These are phyloP conservation scores for Gaillardinia entomophila DNA, from an alignment of 805 yeast species.

Conservation along the genomic window DNA sequence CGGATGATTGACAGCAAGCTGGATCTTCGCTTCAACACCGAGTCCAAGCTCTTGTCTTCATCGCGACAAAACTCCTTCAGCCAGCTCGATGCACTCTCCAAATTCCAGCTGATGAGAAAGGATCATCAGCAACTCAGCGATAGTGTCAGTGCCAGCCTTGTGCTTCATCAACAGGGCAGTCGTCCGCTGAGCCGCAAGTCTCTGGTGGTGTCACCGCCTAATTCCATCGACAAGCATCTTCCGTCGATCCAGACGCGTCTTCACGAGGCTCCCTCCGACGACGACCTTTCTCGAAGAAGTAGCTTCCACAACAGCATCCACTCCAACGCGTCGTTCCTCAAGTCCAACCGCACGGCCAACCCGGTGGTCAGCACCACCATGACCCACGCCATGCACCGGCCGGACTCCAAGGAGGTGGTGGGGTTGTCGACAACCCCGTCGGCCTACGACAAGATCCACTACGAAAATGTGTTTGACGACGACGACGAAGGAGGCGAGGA, in stretches of 20 bases:
- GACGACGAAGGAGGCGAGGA: conserved; percentile 43
- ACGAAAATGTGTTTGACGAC: conserved; percentile 39
- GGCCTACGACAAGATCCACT: conserved; percentile 20
- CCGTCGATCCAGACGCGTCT: conserved; percentile 31
- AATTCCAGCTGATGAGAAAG: conserved; percentile 46
- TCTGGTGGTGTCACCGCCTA: conserved; percentile 20
- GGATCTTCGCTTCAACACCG: conserved; percentile 37
- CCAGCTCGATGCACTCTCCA: conserved; percentile 41
- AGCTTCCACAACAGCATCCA: conserved; percentile 2
- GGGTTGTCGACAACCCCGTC: conserved; percentile 36
- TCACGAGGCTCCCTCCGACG: conserved; percentile 12
- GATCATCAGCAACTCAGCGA: conserved; percentile 54
- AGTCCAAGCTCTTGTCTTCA: conserved; percentile 10
- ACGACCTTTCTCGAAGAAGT: conserved; percentile 3
- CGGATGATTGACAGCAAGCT: conserved; percentile 61
- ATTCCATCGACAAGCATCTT: conserved; percentile 21
- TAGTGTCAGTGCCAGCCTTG: conserved; percentile 47
- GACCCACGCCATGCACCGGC: conserved; percentile 15
- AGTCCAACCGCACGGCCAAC: conserved; percentile 9
- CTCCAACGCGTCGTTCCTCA: conserved; percentile 11
- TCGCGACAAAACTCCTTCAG: conserved; percentile 9
- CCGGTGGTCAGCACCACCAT: conserved; percentile 20
- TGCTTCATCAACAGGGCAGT: conserved; percentile 21
- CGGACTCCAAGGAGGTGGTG: conserved; percentile 6
- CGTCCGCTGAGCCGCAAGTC: conserved; percentile 22